Evolutionary conservation across 1,139 yeast species (phyloP).

Genomic region (Zygoascus sp.): DNA sequence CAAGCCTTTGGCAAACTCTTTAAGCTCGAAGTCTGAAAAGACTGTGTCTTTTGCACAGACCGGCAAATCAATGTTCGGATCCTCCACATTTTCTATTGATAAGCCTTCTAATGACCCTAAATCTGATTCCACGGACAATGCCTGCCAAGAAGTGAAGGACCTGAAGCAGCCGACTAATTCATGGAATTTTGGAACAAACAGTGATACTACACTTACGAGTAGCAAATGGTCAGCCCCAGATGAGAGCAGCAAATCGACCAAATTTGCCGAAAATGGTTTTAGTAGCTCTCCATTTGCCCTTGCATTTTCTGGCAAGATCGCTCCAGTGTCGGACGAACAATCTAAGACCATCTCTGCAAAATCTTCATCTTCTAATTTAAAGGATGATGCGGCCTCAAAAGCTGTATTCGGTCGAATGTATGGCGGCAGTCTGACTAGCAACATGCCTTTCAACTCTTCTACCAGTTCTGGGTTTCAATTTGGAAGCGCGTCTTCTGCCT

Average conservation of each 20-base stretch:
- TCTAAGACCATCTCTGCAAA: no score
- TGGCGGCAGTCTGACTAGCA: constrained; percentile 1
- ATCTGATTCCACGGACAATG: no score
- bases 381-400: neutral
- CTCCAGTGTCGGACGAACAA: neutral
- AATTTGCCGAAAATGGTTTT: neutral
- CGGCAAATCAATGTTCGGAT: no score
- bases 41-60: no score
- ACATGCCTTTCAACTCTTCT: constrained; percentile 1
- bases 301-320: neutral
- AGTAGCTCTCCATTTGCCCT: neutral
- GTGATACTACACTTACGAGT: neutral
- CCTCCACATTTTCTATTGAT: no score
- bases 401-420: neutral
- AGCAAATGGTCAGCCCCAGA: neutral
- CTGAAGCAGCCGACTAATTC: no score
- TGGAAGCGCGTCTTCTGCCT: neutral
- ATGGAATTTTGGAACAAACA: no score
- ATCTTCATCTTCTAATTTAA: no score
- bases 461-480: neutral
- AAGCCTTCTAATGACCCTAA: no score
- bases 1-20: no score
- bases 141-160: no score
- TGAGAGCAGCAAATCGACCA: neutral
- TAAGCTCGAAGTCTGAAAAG: no score